Conservation (phyloP, 306 rosid genomes). For the Quercus agrifolia region DNA sequence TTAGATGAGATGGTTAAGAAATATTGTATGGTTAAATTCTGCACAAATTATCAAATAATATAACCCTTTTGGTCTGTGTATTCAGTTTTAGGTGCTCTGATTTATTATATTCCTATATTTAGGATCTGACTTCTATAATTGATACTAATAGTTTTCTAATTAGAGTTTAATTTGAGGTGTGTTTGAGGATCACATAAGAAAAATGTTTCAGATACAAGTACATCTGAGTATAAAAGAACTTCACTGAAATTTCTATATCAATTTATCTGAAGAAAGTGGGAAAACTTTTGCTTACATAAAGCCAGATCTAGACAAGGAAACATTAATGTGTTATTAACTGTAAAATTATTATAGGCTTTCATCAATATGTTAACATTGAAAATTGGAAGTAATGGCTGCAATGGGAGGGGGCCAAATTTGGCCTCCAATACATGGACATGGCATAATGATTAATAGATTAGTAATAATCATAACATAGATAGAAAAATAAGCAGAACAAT, state of each 20-base stretch:
- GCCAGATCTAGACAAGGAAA: background rate
- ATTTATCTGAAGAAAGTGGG: too few species aligned
- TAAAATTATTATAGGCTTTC: background rate
- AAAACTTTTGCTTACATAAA: background rate
- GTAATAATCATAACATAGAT: background rate
- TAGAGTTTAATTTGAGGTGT: too few species aligned
- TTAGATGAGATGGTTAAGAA: background rate
- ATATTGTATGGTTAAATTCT: conserved; percentile 3
- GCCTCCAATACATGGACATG: background rate
- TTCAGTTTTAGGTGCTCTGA: background rate
- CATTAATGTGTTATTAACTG: background rate
- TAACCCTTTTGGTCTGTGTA: background rate
- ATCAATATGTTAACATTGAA: background rate
- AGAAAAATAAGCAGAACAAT: background rate
- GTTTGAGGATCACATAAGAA: too few species aligned
- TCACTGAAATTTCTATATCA: too few species aligned
- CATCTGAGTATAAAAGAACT: too few species aligned
- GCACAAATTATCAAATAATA: background rate
- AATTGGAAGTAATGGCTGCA: background rate
- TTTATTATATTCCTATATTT: background rate
- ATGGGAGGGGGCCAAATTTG: background rate
- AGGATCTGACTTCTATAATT: too few species aligned
- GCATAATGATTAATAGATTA: background rate
- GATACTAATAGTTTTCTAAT: too few species aligned
- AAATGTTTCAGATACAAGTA: too few species aligned